phyloP scores from a whole-genome alignment of 2,329 filamentous ascomycete genomes.

The Fusarium floridanum region DNA sequence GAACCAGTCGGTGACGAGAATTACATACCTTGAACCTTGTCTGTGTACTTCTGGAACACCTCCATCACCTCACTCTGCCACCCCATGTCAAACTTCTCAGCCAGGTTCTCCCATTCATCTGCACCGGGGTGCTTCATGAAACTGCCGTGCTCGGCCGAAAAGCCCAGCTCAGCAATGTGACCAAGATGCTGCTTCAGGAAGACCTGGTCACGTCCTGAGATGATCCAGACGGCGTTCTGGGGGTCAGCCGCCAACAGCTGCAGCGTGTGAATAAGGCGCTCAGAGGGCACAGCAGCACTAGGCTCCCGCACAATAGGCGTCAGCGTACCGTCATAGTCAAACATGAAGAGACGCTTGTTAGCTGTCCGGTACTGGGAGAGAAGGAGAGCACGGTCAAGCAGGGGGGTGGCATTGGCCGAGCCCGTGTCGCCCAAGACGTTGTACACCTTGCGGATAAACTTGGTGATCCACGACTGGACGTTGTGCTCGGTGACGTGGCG shows the following conservation, averaged over 20 bases:
- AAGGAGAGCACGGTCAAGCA: slow-evolving; percentile 80
- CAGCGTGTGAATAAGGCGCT: slow-evolving; percentile 83
- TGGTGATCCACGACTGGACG: slow-evolving; percentile 86
- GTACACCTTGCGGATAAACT: slow-evolving; percentile 82
- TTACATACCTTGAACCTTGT: slow-evolving; percentile 80
- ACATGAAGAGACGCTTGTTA: slow-evolving; percentile 91
- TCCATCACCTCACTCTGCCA: slow-evolving; percentile 91
- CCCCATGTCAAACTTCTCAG: slow-evolving; percentile 87
- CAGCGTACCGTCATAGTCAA: slow-evolving; percentile 97
- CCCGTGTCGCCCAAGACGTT: slow-evolving; percentile 84
- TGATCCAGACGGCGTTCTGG: slow-evolving; percentile 95
- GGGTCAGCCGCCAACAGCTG: slow-evolving; percentile 84
- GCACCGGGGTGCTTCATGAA: slow-evolving; percentile 87
- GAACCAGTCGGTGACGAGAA: too few species aligned
- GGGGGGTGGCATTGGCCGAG: slow-evolving; percentile 81
- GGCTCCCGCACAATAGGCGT: slow-evolving; percentile 96
- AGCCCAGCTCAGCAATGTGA: slow-evolving; percentile 89
- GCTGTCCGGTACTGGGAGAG: slow-evolving; percentile 80
- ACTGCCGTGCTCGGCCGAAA: slow-evolving; percentile 96
- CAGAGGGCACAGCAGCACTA: slow-evolving; percentile 87
- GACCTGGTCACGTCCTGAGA: slow-evolving; percentile 91
- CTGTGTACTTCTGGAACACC: slow-evolving; percentile 89
- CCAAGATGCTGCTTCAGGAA: slow-evolving; percentile 93
- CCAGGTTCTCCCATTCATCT: slow-evolving; percentile 88
- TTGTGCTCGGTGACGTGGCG: slow-evolving; percentile 87